These are phyloP conservation scores for Corylus americana DNA, from an alignment of 306 rosid genomes.

Conservation along the genomic window DNA sequence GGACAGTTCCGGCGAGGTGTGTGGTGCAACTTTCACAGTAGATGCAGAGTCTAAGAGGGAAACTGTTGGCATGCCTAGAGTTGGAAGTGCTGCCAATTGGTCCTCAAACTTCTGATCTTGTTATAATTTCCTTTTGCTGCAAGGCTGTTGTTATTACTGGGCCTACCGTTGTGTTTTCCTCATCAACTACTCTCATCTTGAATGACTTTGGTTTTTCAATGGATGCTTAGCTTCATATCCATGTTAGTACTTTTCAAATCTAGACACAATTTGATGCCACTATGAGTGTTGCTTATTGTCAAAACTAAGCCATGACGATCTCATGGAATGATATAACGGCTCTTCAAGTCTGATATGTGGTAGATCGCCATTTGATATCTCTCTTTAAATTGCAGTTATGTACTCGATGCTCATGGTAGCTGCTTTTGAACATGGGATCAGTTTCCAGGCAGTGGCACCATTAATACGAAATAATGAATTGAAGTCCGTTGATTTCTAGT, in stretches of 20 bases:
- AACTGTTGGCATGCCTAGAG: slow-evolving; percentile 83
- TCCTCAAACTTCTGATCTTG: slow-evolving; percentile 62
- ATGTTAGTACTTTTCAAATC: slow-evolving; percentile 20
- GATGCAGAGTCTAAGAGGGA: slow-evolving; percentile 76
- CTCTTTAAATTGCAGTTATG: neutral
- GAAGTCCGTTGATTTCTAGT: neutral
- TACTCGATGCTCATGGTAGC: neutral
- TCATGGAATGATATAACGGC: slow-evolving; percentile 44
- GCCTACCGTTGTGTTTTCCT: slow-evolving; percentile 15
- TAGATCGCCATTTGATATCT: neutral
- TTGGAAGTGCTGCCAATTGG: slow-evolving; percentile 99
- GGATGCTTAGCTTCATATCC: slow-evolving; percentile 29
- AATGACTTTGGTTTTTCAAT: slow-evolving; percentile 24
- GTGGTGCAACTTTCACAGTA: slow-evolving; percentile 86
- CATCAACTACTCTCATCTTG: slow-evolving; percentile 27
- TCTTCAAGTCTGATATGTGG: slow-evolving; percentile 8
- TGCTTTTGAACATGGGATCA: neutral
- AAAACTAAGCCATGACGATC: slow-evolving; percentile 26
- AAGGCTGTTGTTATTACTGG: slow-evolving; percentile 30
- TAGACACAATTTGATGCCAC: slow-evolving; percentile 28
- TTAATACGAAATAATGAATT: neutral
- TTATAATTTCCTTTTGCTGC: slow-evolving; percentile 19
- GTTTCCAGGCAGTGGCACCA: neutral
- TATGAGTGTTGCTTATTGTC: slow-evolving; percentile 31
- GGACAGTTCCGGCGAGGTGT: slow-evolving; percentile 84